Evolutionary conservation across 768 basidiomycete species (phyloP).

Genomic region (Rhizopogon roseolus): DNA sequence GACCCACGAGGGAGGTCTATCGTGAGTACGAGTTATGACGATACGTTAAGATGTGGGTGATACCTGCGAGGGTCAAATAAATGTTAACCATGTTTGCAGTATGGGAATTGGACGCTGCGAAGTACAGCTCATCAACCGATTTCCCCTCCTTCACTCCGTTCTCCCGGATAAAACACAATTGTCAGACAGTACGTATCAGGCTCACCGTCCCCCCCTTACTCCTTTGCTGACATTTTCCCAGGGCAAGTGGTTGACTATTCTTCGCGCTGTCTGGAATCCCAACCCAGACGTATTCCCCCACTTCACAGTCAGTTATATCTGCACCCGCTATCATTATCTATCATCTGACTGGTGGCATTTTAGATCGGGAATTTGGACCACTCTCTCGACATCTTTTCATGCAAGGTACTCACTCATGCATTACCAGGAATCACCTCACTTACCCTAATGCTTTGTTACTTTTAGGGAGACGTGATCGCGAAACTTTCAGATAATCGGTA

Average conservation of each 20-base stretch:
- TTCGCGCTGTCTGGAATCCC: constrained; percentile 73
- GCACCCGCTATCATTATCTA: not conserved
- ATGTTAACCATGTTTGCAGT: constrained; percentile 39
- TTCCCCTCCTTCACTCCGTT: constrained; percentile 67
- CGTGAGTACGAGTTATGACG: constrained; percentile 83
- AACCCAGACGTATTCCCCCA: constrained; percentile 81
- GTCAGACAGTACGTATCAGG: constrained; percentile 62
- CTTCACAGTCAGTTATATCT: constrained; percentile 55
- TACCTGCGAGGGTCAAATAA: not conserved
- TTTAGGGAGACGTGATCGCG: constrained; percentile 65
- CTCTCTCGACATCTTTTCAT: constrained; percentile 67
- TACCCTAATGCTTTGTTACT: not conserved
- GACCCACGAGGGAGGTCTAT: constrained; percentile 75
- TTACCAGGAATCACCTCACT: not conserved
- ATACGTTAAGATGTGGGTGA: constrained; percentile 62
- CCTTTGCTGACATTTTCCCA: constrained; percentile 21
- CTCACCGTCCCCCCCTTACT: not conserved
- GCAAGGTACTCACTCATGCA: constrained; percentile 43
- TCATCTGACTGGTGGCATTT: not conserved
- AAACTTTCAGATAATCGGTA: constrained; percentile 59
- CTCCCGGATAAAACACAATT: constrained; percentile 61
- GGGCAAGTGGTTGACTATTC: constrained; percentile 79
- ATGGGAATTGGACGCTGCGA: constrained; percentile 63
- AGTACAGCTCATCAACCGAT: constrained; percentile 38
- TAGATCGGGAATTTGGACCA: constrained; percentile 81